Conservation (phyloP, 805 yeast genomes). For the Ogataea pini region DNA sequence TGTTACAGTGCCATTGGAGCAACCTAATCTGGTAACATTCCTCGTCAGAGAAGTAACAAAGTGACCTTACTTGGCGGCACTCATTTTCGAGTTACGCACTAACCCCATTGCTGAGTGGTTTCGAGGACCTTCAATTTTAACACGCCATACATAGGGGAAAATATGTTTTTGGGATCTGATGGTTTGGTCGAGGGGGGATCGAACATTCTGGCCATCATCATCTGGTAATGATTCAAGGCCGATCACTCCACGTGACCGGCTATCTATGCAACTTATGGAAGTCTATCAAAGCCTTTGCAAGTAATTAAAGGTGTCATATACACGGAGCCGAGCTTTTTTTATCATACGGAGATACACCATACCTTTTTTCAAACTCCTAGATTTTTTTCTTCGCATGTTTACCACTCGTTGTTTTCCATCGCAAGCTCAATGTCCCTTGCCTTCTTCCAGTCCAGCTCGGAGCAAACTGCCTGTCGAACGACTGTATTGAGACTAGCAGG, state of each 20-base stretch:
- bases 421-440: conserved; percentile 4
- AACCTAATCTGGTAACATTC: not conserved
- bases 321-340: too few species aligned
- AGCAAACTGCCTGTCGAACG: conserved; percentile 3
- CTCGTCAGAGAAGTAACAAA: not conserved
- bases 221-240: too few species aligned
- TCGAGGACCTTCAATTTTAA: not conserved
- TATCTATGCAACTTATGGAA: too few species aligned
- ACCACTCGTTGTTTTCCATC: conserved; percentile 18
- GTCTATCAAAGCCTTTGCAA: too few species aligned
- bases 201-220: too few species aligned
- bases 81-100: not conserved
- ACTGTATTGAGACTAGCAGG: conserved; percentile 2
- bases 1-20: not conserved
- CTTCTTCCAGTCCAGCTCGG: conserved; percentile 1
- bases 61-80: not conserved
- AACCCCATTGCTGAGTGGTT: not conserved
- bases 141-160: not conserved
- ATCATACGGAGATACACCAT: too few species aligned
- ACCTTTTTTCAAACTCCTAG: too few species aligned
- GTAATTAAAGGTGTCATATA: too few species aligned
- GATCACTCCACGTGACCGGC: too few species aligned
- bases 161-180: not conserved
- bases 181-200: too few species aligned
- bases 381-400: not conserved